phyloP scores from a whole-genome alignment of 352 stramenopile species.

The Hyaloperonospora brassicae region DNA sequence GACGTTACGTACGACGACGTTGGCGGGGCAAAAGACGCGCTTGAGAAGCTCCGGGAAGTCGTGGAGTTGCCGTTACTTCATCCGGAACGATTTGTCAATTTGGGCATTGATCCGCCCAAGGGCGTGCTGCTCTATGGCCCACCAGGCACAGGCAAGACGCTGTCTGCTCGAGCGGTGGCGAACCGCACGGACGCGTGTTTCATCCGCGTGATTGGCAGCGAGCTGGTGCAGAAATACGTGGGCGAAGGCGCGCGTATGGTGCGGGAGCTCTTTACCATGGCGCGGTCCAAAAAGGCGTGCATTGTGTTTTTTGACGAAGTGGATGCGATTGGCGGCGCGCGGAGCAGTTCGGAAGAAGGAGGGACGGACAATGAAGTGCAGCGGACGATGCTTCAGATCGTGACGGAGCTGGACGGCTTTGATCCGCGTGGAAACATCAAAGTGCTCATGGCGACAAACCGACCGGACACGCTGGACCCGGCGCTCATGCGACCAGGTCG shows the following conservation, averaged over 20 bases:
- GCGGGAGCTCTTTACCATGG: slow-evolving; percentile 99
- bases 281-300: slow-evolving; percentile 95
- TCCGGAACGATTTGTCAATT: slow-evolving; percentile 96
- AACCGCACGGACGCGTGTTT: slow-evolving; percentile 99
- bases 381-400: slow-evolving; percentile 99
- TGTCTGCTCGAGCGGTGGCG: slow-evolving; percentile 94
- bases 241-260: slow-evolving; percentile 99
- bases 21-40: slow-evolving; percentile 95
- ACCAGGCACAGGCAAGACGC: slow-evolving; percentile 95
- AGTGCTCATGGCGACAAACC: slow-evolving; percentile 64
- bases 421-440: slow-evolving; percentile 99
- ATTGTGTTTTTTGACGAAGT: slow-evolving; percentile 99
- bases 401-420: slow-evolving; percentile 99
- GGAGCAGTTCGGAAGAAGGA: slow-evolving; percentile 86
- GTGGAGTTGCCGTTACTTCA: slow-evolving; percentile 97
- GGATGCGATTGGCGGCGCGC: slow-evolving; percentile 94
- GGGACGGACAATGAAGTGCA: slow-evolving; percentile 98
- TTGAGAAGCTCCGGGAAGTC: slow-evolving; percentile 98
- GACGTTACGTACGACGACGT: slow-evolving; percentile 99
- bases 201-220: slow-evolving; percentile 98
- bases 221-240: slow-evolving; percentile 99
- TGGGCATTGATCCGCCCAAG: slow-evolving; percentile 99
- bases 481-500: slow-evolving; percentile 62
- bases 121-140: slow-evolving; percentile 97
- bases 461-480: slow-evolving; percentile 28